These are phyloP conservation scores for Fusarium citri DNA, from an alignment of 2,329 filamentous ascomycete genomes.

Conservation along the genomic window DNA sequence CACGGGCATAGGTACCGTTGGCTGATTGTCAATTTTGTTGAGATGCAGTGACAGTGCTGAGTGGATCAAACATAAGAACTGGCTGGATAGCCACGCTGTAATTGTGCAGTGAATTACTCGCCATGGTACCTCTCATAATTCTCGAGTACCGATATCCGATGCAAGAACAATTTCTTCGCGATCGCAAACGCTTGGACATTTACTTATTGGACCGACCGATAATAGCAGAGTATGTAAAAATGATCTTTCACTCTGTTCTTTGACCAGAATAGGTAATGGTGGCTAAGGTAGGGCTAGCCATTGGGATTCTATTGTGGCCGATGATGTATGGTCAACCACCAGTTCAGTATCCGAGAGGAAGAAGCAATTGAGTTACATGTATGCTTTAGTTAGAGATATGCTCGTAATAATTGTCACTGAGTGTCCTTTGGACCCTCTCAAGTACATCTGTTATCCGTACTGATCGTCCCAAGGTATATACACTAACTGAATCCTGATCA, in stretches of 20 bases:
- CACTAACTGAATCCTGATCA: background rate
- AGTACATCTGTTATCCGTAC: background rate
- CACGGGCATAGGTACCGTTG: background rate
- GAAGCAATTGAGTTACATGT: background rate
- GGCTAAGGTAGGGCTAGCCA: background rate
- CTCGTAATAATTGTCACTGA: background rate
- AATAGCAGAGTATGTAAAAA: background rate
- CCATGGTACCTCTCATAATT: background rate
- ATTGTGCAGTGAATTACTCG: background rate
- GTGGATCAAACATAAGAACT: background rate
- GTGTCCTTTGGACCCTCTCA: background rate
- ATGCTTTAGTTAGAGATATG: accelerated
- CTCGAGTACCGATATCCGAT: background rate
- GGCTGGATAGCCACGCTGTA: background rate
- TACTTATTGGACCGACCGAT: background rate
- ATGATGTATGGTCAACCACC: background rate
- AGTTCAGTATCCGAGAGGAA: background rate
- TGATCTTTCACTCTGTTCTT: background rate
- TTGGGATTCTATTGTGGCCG: background rate
- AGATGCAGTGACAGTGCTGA: background rate
- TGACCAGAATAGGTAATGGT: background rate
- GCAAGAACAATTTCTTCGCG: background rate
- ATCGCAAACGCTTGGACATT: background rate
- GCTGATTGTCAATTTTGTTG: background rate
- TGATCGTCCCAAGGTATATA: background rate